Base-by-base conservation (phyloP, 768 basidiomycete genomes). In the Tricholomella constricta region DNA sequence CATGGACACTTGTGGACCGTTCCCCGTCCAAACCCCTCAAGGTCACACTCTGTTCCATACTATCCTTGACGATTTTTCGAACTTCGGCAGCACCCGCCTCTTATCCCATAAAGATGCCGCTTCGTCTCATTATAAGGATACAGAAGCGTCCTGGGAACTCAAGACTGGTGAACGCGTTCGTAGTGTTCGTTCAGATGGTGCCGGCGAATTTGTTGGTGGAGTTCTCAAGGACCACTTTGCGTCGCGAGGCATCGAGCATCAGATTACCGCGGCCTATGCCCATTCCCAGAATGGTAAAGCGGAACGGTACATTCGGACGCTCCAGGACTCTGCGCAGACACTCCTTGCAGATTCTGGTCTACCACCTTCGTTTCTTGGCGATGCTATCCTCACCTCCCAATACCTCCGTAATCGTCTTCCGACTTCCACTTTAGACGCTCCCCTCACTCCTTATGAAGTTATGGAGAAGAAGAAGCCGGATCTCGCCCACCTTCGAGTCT, bases 1-100 rank as follows among this genome's bases (percentile, higher is more conserved):
- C 19, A 59, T 64, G 15, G 64, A 69, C 34, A 54, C 50, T 0
- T 67, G 62, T 41, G 66, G 65, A 0, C 69, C 65, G 0, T 69
- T 61, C 22, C 64, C 62, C 0, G 46, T 58, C 1, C 31, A 25
- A 0, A 64, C 67, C 0, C 60, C 62, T 0, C 55, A 63, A 6
- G 52, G 55, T 0, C 55, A 64, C 6, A 20, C 42, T 2, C 50
- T 23, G 4, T 3, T 56, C 58, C 37, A 45, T 65, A 8, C n/a
- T 9, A 14, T 48, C 40, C 56, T 66, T 4, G 67, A 66, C n/a
- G 57, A 65, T 29, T 31, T 12, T 23, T 58, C 61, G 0, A 65
- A 65, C 43, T 52, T 48, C 34, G 60, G 61, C 14, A 52, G 37
- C 17, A 50, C 44, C 15, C 29, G 10, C 2, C 43, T 62, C 3